Percentiles rank a stretch among this genome's conserved stretches.
These are phyloP conservation scores for Pisolithus marmoratus DNA, from an alignment of 768 basidiomycete species.

Conservation along the genomic window DNA sequence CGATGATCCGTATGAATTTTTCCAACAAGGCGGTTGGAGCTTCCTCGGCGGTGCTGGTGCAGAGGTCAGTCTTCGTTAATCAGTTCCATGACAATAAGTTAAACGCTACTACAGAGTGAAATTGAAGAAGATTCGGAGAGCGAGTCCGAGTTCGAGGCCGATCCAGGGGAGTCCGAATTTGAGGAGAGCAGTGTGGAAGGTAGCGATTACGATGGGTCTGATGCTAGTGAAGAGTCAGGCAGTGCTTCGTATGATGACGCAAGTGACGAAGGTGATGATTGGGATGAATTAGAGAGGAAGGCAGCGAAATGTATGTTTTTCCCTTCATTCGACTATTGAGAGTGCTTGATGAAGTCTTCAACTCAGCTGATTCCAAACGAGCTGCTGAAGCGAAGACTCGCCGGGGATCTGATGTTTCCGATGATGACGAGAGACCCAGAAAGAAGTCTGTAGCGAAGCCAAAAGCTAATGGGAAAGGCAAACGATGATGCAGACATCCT, in stretches of 20 bases:
- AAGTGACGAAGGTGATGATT: constrained; percentile 83
- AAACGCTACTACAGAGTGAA: constrained; percentile 43
- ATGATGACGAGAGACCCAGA: constrained; percentile 42
- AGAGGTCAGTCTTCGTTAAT: constrained; percentile 44
- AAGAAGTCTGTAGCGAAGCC: constrained; percentile 28
- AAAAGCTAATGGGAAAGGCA: constrained; percentile 39
- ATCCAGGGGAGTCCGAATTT: constrained; percentile 37
- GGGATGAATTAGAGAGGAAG: constrained; percentile 92
- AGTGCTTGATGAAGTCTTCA: background rate
- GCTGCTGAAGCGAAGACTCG: constrained; percentile 33
- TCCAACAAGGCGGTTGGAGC: constrained; percentile 98
- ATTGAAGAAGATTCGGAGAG: constrained; percentile 58
- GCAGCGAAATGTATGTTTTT: constrained; percentile 72
- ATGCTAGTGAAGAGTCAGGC: constrained; percentile 52
- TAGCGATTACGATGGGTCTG: constrained; percentile 49
- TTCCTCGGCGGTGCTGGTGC: constrained; percentile 67
- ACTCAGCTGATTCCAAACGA: constrained; percentile 46
- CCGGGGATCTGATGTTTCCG: constrained; percentile 50
- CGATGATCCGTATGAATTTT: constrained; percentile 92
- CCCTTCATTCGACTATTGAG: background rate
- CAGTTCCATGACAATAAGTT: constrained; percentile 25
- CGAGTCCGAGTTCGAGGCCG: constrained; percentile 63
- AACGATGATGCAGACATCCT: constrained; percentile 28
- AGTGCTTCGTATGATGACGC: constrained; percentile 59
- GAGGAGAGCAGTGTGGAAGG: constrained; percentile 45